phyloP scores from a whole-genome alignment of 164 flowering plant genomes.

The Kingdonia uniflora region DNA sequence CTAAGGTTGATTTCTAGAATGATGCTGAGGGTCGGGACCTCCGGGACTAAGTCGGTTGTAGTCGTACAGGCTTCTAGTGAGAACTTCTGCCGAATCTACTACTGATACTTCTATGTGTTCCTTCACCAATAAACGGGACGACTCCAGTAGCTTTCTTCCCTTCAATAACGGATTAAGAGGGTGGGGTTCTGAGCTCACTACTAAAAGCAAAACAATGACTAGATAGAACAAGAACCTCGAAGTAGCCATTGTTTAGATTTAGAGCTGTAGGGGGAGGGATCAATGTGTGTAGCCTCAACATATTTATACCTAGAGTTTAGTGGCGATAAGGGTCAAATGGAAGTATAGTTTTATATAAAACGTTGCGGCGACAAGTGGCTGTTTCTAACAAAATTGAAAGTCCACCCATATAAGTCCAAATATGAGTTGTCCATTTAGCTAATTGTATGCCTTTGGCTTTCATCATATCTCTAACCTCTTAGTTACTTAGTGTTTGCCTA shows the following conservation, averaged over 20 bases:
- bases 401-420: background rate
- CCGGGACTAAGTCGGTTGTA: constrained; percentile 4
- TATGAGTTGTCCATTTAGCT: background rate
- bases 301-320: too few species aligned
- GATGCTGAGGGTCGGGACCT: constrained; percentile 10
- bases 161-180: background rate
- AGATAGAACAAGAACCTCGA: constrained; percentile 4
- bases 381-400: too few species aligned
- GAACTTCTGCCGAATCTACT: background rate
- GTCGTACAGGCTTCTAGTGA: background rate
- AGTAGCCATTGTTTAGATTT: background rate
- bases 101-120: background rate
- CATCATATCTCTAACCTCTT: too few species aligned
- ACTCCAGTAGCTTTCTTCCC: constrained; percentile 4
- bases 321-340: background rate
- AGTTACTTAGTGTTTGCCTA: too few species aligned
- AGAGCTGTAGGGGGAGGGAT: background rate
- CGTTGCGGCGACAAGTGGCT: too few species aligned
- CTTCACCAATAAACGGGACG: background rate
- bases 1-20: background rate
- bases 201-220: constrained; percentile 3
- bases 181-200: constrained; percentile 4
- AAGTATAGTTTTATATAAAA: background rate
- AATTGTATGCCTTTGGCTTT: background rate
- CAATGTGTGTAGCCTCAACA: background rate